These are phyloP conservation scores for Fusarium sp. DNA, from an alignment of 2,329 filamentous ascomycete genomes.

Conservation along the genomic window DNA sequence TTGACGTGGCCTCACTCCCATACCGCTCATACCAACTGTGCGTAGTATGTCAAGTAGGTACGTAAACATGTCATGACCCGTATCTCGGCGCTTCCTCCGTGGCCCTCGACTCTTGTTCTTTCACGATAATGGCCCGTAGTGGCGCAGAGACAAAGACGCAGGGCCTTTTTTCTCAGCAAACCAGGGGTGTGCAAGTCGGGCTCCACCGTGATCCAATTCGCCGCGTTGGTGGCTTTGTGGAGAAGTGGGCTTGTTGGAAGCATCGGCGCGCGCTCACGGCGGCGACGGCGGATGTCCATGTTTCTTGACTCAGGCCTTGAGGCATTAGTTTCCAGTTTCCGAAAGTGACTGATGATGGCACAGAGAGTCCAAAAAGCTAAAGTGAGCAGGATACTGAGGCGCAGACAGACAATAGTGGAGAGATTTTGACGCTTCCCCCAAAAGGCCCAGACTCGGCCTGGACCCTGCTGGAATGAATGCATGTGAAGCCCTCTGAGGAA, in stretches of 20 bases:
- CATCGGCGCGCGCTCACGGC: slow-evolving; percentile 16
- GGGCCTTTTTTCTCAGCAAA: neutral
- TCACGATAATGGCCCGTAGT: slow-evolving; percentile 7
- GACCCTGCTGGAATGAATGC: slow-evolving; percentile 10
- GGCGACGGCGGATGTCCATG: slow-evolving; percentile 18
- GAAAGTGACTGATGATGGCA: slow-evolving; percentile 11
- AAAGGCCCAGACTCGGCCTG: neutral
- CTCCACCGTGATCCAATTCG: neutral
- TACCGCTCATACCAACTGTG: neutral
- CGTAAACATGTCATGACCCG: neutral
- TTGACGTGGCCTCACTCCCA: neutral
- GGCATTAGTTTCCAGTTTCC: neutral
- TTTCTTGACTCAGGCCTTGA: neutral
- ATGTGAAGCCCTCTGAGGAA: slow-evolving; percentile 23
- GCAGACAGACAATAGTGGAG: slow-evolving; percentile 14
- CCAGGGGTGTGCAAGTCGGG: slow-evolving; percentile 1
- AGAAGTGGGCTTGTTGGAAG: neutral
- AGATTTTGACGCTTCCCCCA: neutral
- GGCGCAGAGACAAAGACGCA: slow-evolving; percentile 1
- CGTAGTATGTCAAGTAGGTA: neutral
- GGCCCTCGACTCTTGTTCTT: neutral
- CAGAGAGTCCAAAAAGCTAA: neutral
- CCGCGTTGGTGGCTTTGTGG: neutral
- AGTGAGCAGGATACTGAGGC: neutral
- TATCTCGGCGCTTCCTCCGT: slow-evolving; percentile 7